Evolutionary conservation across 2,329 filamentous ascomycete genomes (phyloP), one percentile per base, ranked within the genome.

Genomic region (Phialocephala subalpina): DNA sequence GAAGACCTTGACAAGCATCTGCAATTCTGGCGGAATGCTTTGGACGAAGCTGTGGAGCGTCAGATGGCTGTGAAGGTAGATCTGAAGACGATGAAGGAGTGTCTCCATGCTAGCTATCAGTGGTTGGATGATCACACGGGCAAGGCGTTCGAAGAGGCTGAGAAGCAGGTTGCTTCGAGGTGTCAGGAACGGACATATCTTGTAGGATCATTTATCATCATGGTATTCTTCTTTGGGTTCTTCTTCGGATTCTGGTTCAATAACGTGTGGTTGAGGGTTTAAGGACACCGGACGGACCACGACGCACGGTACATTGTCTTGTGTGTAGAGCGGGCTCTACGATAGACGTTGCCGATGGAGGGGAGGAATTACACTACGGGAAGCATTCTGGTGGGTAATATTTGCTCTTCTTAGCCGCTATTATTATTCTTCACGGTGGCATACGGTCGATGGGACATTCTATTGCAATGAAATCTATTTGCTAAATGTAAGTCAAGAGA

Each of bases 1-100:
- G 47, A 52, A 52, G 47, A 52, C 9, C 47, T 52, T 16, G 11
- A 52, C 47, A 52, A 52, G 47, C 22, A 52, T 52, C 27, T 52
- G 7, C 47, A 52, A 3, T 25, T 52, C 25, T 52, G 47, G 47
- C 7, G 47, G 11, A 52, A 25, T 14, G 25, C 20, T 18, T 52
- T 52, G 47, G 22, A 52, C 16, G 47, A 52, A 52, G 22, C 47
- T 3, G 27, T 52, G 14, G 47, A 52, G 20, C 47, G 47, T 9
- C 47, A 53, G 7, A 3, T 16, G 49, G 11, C 27, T 33, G 22
- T 22, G 12, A 53, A 53, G 11, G 25, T 8, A 11, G 49, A 53
- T 4, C 8, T 53, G 22, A 33, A 52, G 22, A 11, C 25, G 49
- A 7, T 29, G 25, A 53, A 53, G 25, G 49, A 53, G 25, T 53